Evolutionary conservation across 345 rosid genomes (phyloP).

Genomic region (Salix caprea): DNA sequence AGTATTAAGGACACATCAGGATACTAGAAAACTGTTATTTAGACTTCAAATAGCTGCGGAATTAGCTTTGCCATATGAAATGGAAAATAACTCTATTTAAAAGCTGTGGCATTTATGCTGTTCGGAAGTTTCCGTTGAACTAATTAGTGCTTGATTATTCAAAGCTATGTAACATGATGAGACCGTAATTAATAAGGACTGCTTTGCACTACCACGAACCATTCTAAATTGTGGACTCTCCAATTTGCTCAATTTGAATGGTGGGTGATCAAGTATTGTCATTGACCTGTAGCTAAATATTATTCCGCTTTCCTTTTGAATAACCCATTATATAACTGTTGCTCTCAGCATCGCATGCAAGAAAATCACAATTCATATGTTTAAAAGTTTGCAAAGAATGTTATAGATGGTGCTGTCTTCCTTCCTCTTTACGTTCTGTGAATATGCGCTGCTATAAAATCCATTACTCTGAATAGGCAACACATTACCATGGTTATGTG

Average conservation of each 20-base stretch:
- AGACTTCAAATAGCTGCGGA: neutral
- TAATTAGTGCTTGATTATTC: neutral
- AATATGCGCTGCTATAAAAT: neutral
- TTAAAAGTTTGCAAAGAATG: neutral
- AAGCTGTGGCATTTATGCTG: too few relatives aligned
- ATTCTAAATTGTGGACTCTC: too few relatives aligned
- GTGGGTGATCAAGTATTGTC: too few relatives aligned
- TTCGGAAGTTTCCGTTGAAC: neutral
- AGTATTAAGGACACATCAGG: too few relatives aligned
- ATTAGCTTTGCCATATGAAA: too few relatives aligned
- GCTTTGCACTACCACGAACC: too few relatives aligned
- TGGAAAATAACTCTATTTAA: neutral
- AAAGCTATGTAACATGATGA: neutral
- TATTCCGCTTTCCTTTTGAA: neutral
- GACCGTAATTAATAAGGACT: too few relatives aligned
- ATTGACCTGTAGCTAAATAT: too few relatives aligned
- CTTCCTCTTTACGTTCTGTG: neutral
- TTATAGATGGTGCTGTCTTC: neutral
- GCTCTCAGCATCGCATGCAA: neutral
- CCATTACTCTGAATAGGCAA: neutral
- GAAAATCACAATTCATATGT: neutral
- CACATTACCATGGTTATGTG: neutral
- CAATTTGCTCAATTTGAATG: too few relatives aligned
- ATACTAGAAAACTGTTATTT: neutral
- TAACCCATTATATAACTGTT: neutral